Percentiles rank a stretch among this genome's conserved stretches.
phyloP scores from a whole-genome alignment of 176 grass and related monocot genomes.

The Themeda triandra region DNA sequence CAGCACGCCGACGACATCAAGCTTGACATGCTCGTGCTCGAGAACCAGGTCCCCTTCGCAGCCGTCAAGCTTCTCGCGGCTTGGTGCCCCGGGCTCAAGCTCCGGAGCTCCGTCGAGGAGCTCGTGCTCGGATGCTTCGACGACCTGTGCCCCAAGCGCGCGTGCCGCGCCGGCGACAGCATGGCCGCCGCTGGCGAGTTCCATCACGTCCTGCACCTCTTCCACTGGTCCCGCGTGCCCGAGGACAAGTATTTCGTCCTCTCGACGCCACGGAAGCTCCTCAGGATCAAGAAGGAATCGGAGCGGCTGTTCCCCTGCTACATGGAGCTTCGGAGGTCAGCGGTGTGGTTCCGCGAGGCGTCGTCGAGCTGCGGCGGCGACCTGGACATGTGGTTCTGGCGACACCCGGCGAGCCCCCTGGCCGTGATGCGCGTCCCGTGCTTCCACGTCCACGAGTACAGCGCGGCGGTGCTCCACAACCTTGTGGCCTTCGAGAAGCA shows the following conservation, averaged over 20 bases:
- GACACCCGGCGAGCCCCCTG: slow-evolving; percentile 2
- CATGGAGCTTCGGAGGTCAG: slow-evolving; percentile 29
- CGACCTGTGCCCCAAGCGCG: slow-evolving; percentile 26
- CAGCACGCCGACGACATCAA: slow-evolving; percentile 50
- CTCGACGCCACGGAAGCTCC: slow-evolving; percentile 15
- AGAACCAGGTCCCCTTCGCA: slow-evolving; percentile 55
- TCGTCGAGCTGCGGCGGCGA: neutral
- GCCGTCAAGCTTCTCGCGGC: slow-evolving; percentile 41
- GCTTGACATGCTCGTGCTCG: slow-evolving; percentile 45
- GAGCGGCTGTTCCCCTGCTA: slow-evolving; percentile 40
- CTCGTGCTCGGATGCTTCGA: slow-evolving; percentile 52
- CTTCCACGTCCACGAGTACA: slow-evolving; percentile 40
- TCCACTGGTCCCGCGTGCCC: slow-evolving; percentile 50
- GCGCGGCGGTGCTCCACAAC: slow-evolving; percentile 30
- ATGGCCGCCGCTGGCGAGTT: neutral
- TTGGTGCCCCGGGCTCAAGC: slow-evolving; percentile 15
- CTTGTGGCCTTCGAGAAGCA: slow-evolving; percentile 48
- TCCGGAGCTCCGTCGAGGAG: slow-evolving; percentile 13
- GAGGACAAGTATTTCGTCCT: slow-evolving; percentile 24
- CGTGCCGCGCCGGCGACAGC: neutral
- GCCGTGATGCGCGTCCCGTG: slow-evolving; percentile 41
- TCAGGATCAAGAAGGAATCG: slow-evolving; percentile 39
- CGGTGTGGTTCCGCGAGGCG: slow-evolving; percentile 32
- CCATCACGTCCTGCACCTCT: slow-evolving; percentile 51
- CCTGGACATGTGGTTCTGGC: slow-evolving; percentile 46